A percentile compares a stretch with the other conserved stretches of the same genome.
phyloP scores from a whole-genome alignment of 441 rosid genomes.

The Pelargonium fulgidum region DNA sequence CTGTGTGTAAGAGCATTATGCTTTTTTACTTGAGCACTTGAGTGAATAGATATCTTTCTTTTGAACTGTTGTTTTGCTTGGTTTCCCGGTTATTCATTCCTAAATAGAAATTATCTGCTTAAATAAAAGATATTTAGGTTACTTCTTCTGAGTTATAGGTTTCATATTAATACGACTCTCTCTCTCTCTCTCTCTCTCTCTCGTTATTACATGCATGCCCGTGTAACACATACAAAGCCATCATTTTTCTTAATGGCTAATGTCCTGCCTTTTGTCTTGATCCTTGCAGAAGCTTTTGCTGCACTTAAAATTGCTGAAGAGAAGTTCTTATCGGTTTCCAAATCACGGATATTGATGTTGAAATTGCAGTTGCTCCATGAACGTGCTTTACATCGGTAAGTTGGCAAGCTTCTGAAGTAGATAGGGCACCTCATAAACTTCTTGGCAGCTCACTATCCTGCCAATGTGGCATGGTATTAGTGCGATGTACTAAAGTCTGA shows the following conservation, averaged over 20 bases:
- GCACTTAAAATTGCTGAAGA: constrained; percentile 79
- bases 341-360: constrained; percentile 63
- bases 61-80: too few species aligned
- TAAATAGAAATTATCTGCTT: too few species aligned
- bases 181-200: not conserved
- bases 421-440: too few species aligned
- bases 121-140: too few species aligned
- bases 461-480: not conserved
- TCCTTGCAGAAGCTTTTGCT: constrained; percentile 67
- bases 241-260: not conserved
- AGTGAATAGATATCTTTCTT: too few species aligned
- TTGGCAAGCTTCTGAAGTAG: constrained; percentile 5
- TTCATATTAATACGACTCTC: too few species aligned
- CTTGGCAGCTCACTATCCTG: too few species aligned
- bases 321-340: constrained; percentile 65
- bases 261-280: not conserved
- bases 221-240: too few species aligned
- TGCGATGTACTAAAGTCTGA: constrained; percentile 17
- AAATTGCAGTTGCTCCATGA: constrained; percentile 92
- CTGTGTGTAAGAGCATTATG: too few species aligned
- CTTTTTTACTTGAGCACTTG: too few species aligned
- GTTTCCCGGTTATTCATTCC: too few species aligned
- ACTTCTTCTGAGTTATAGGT: too few species aligned
- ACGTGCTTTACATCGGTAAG: constrained; percentile 77
- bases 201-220: constrained; percentile 2